These are phyloP conservation scores for Limnanthes douglasii DNA, from an alignment of 345 rosid genomes.

Conservation along the genomic window DNA sequence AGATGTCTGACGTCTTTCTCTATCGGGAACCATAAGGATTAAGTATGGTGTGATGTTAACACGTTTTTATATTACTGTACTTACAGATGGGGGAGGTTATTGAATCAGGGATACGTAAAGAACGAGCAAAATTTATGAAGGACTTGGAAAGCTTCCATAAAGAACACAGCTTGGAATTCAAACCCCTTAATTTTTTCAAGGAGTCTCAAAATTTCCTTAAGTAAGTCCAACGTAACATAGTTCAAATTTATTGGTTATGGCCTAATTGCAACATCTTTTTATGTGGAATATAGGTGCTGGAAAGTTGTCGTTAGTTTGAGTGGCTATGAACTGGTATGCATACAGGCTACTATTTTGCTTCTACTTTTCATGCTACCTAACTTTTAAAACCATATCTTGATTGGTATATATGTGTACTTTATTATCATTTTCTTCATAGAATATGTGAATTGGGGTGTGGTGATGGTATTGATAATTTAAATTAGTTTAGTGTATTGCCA, in stretches of 20 bases:
- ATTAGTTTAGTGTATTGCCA: too few relatives aligned
- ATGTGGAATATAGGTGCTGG: constrained; percentile 46
- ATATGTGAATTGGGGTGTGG: too few relatives aligned
- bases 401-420: too few relatives aligned
- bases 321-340: constrained; percentile 80
- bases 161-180: constrained; percentile 47
- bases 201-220: constrained; percentile 63
- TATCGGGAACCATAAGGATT: too few relatives aligned
- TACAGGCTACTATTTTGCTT: constrained; percentile 4
- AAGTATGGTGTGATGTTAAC: constrained; percentile 2
- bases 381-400: too few relatives aligned
- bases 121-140: constrained; percentile 44
- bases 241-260: constrained; percentile 3
- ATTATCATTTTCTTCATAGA: too few relatives aligned
- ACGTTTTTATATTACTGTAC: constrained; percentile 5
- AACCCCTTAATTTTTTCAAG: constrained; percentile 63
- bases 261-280: constrained; percentile 10
- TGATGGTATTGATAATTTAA: too few relatives aligned
- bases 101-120: constrained; percentile 57
- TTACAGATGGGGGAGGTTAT: constrained; percentile 36
- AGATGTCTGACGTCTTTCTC: too few relatives aligned
- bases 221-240: constrained; percentile 20
- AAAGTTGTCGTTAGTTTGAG: constrained; percentile 64
- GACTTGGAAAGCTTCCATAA: constrained; percentile 54
- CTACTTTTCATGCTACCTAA: too few relatives aligned